phyloP scores from a whole-genome alignment of 345 rosid species.

The Noccaea caerulescens region DNA sequence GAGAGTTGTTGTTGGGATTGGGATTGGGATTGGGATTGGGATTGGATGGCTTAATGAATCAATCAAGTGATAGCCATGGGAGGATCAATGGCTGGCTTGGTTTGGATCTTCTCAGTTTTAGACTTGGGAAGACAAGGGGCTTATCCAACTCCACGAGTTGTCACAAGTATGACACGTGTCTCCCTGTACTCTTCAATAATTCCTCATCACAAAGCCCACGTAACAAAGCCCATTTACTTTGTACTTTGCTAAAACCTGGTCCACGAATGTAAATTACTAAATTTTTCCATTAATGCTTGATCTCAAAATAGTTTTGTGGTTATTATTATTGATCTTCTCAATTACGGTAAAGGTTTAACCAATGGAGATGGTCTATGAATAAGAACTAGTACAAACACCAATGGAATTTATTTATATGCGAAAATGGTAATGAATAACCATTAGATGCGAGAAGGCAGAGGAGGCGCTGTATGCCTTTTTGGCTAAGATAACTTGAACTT shows the following conservation, averaged over 20 bases:
- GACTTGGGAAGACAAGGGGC: conserved; percentile 28
- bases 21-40: background rate
- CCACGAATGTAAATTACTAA: no score
- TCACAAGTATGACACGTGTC: conserved; percentile 37
- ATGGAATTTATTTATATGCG: background rate
- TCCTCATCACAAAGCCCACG: background rate
- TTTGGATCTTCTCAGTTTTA: conserved; percentile 25
- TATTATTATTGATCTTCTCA: background rate
- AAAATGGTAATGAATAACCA: background rate
- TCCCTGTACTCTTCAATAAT: background rate
- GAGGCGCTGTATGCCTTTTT: no score
- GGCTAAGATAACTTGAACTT: no score
- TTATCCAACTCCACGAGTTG: conserved; percentile 44
- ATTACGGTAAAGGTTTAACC: background rate
- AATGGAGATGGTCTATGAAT: background rate
- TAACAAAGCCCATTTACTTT: conserved; percentile 11
- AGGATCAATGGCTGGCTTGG: conserved; percentile 1
- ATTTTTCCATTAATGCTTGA: background rate
- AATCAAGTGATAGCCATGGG: conserved; percentile 40
- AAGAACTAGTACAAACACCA: conserved; percentile 3
- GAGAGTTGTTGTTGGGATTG: background rate
- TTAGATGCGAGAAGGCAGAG: background rate
- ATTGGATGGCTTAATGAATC: background rate
- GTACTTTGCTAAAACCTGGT: background rate
- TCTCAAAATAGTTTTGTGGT: background rate